phyloP scores from a whole-genome alignment of 805 yeast genomes.

The Candida schatavii region DNA sequence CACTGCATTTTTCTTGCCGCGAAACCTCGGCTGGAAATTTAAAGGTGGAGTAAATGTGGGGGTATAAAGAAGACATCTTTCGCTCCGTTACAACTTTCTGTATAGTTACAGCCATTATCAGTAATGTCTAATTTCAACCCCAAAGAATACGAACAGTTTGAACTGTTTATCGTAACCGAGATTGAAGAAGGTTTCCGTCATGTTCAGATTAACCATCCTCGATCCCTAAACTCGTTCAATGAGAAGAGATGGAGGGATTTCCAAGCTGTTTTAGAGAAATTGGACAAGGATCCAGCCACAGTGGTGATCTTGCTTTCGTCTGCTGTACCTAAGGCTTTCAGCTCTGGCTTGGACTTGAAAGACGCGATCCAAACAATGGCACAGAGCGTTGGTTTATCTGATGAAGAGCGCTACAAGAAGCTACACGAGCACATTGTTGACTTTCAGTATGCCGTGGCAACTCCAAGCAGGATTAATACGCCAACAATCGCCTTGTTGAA shows the following conservation, averaged over 20 bases:
- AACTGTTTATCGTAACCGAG: slow-evolving; percentile 36
- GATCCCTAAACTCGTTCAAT: slow-evolving; percentile 55
- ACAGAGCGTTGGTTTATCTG: slow-evolving; percentile 5
- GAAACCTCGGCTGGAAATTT: too few species aligned
- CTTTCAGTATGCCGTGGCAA: slow-evolving; percentile 57
- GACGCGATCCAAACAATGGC: slow-evolving; percentile 17
- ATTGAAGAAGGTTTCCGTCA: slow-evolving; percentile 50
- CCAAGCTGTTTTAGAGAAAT: slow-evolving; percentile 40
- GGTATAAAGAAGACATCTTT: background rate
- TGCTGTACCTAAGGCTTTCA: slow-evolving; percentile 54
- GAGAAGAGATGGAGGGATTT: slow-evolving; percentile 58
- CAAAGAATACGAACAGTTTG: slow-evolving; percentile 21
- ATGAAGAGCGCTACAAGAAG: slow-evolving; percentile 17
- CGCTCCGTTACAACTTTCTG: background rate
- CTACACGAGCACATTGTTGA: slow-evolving; percentile 42
- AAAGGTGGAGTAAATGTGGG: too few species aligned
- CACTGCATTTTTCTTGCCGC: too few species aligned
- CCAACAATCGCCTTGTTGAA: slow-evolving; percentile 70
- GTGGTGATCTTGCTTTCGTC: slow-evolving; percentile 54
- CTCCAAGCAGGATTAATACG: slow-evolving; percentile 46
- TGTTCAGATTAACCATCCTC: slow-evolving; percentile 61
- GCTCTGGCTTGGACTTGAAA: slow-evolving; percentile 65
- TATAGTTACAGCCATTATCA: background rate
- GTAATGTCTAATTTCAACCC: slow-evolving; percentile 17
- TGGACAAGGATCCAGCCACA: slow-evolving; percentile 45